phyloP scores from a whole-genome alignment of 2,329 filamentous ascomycete genomes.

The Graphilbum fragrans region DNA sequence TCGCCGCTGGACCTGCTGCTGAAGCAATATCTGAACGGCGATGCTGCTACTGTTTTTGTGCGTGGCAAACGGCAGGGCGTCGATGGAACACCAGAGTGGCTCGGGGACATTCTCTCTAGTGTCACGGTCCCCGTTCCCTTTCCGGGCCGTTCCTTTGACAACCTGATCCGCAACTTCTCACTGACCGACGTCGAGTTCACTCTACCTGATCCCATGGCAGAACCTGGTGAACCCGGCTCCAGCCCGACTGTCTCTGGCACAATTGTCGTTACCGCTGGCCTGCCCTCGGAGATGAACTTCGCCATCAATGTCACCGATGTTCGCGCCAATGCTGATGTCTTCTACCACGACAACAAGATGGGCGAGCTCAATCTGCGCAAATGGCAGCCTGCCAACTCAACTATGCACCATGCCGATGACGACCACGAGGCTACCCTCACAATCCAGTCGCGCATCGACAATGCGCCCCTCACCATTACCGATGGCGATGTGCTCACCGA shows the following conservation, averaged over 20 bases:
- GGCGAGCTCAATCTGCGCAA: conserved; percentile 66
- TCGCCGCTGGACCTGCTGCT: conserved; percentile 81
- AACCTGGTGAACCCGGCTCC: conserved; percentile 59
- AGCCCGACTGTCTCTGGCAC: conserved; percentile 73
- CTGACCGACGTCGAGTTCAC: conserved; percentile 76
- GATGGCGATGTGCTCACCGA: conserved; percentile 68
- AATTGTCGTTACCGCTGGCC: conserved; percentile 62
- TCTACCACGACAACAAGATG: conserved; percentile 65
- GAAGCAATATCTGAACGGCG: conserved; percentile 68
- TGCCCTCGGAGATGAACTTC: conserved; percentile 83
- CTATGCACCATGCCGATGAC: conserved; percentile 44
- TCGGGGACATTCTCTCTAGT: conserved; percentile 66
- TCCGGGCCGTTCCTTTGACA: conserved; percentile 68
- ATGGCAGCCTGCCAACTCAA: conserved; percentile 80
- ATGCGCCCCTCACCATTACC: conserved; percentile 74
- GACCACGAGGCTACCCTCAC: conserved; percentile 51
- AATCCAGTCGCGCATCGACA: conserved; percentile 63
- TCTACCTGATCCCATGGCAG: conserved; percentile 68
- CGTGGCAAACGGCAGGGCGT: conserved; percentile 60
- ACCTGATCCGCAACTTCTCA: conserved; percentile 78
- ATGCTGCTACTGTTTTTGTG: conserved; percentile 69
- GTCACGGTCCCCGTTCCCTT: conserved; percentile 78
- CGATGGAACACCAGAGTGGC: conserved; percentile 65
- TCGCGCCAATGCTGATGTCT: conserved; percentile 67
- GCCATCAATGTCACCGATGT: conserved; percentile 67